A percentile compares a stretch with the other conserved stretches of the same genome.
Evolutionary conservation across 176 grass and related monocot genomes (phyloP).

Genomic region (Aegilops sharonensis): DNA sequence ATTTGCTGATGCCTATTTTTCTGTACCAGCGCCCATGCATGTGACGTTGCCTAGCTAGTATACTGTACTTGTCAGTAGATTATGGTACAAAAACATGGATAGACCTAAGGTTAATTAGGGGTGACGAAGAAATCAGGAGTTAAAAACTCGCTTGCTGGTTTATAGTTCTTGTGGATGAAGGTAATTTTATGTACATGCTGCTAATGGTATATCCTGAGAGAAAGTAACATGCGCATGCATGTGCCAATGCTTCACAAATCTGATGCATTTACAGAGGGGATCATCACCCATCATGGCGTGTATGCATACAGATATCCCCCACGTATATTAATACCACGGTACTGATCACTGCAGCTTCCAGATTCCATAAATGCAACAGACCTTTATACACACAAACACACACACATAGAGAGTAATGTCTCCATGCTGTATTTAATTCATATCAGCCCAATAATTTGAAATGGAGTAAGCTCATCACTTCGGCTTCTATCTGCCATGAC

Average conservation of each 20-base stretch:
- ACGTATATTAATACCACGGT: conserved; percentile 28
- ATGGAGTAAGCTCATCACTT: background rate
- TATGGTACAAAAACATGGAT: background rate
- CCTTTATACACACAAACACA: conserved; percentile 1
- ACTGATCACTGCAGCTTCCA: conserved; percentile 42
- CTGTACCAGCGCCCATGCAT: background rate
- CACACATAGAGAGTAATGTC: background rate
- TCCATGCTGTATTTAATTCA: conserved; percentile 5
- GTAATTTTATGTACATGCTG: background rate
- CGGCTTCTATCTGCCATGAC: background rate
- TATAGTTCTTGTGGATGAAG: background rate
- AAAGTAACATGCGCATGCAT: background rate
- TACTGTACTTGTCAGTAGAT: background rate
- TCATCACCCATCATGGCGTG: background rate
- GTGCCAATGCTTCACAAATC: conserved; percentile 8
- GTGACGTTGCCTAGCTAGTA: background rate
- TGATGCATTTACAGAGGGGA: background rate
- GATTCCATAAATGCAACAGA: conserved; percentile 14
- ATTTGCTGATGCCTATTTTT: background rate
- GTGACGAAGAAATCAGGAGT: background rate
- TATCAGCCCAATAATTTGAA: background rate
- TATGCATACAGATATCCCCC: conserved; percentile 15
- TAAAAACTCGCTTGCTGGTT: background rate
- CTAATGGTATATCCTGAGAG: background rate
- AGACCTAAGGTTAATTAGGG: background rate